phyloP scores from a whole-genome alignment of 2,329 filamentous ascomycete genomes.

The Elsinoe batatas region DNA sequence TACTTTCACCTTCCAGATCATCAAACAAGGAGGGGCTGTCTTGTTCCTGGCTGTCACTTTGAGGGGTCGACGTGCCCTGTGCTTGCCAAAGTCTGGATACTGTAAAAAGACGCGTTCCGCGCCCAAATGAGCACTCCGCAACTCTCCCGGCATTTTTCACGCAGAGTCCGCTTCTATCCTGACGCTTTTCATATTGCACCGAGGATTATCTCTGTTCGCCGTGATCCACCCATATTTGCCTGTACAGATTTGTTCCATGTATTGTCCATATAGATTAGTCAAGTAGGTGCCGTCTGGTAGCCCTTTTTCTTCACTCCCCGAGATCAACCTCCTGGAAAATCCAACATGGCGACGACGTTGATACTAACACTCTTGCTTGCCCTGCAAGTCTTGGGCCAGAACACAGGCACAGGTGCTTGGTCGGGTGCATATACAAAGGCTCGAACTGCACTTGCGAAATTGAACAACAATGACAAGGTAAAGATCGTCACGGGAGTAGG shows the following conservation, averaged over 20 bases:
- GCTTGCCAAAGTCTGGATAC: neutral
- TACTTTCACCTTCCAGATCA: too few species aligned
- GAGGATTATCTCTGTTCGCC: neutral
- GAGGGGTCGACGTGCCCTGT: too few species aligned
- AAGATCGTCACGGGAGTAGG: conserved; percentile 85
- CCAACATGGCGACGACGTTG: neutral
- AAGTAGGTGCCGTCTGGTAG: neutral
- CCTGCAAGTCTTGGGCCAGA: conserved; percentile 31
- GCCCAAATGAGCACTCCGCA: neutral
- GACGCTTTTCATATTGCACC: neutral
- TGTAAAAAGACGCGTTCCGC: neutral
- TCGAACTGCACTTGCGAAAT: conserved; percentile 65
- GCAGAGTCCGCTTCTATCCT: neutral
- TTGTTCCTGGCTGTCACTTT: too few species aligned
- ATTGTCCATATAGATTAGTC: neutral
- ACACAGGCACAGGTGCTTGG: conserved; percentile 67
- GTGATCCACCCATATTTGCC: neutral
- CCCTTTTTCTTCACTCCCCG: neutral
- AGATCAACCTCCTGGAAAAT: neutral
- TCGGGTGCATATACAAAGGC: conserved; percentile 65
- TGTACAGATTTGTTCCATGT: neutral
- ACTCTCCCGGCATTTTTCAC: neutral
- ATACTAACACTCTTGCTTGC: neutral
- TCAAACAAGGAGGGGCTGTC: too few species aligned
- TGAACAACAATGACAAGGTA: conserved; percentile 82